A percentile compares a stretch with the other conserved stretches of the same genome.
Evolutionary conservation across 1,284 basidiomycete species (phyloP).

Genomic region (Trichosporon faecale): DNA sequence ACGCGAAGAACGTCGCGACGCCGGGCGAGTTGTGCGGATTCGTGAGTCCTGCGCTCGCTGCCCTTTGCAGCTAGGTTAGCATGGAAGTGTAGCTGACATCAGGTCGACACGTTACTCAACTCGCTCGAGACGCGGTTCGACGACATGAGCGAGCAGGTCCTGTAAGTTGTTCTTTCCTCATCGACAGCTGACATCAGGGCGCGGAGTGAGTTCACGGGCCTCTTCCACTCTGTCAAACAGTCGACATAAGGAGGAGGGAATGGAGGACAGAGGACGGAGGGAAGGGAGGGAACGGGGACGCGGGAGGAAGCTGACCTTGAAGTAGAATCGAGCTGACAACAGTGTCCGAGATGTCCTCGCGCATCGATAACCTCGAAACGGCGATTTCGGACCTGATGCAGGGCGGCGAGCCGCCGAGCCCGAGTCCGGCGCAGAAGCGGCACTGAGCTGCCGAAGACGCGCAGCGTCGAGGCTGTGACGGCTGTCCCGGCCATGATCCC

Average conservation of each 20-base stretch:
- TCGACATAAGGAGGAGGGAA: not conserved
- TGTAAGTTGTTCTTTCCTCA: constrained; percentile 33
- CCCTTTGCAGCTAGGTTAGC: not conserved
- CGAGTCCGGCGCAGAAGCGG: constrained; percentile 15
- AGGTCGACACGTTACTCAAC: constrained; percentile 50
- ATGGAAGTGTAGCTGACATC: not conserved
- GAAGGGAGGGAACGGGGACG: not conserved
- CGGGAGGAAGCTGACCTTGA: not conserved
- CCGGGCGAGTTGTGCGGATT: constrained; percentile 48
- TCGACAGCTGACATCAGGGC: constrained; percentile 23
- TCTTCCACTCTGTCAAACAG: not conserved
- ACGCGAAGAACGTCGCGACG: constrained; percentile 41
- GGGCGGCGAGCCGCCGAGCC: constrained; percentile 25
- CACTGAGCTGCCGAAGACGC: not conserved
- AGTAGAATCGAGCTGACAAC: constrained; percentile 7
- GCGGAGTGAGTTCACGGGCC: constrained; percentile 31
- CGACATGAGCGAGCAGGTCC: constrained; percentile 50
- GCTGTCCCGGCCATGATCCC: too few species aligned
- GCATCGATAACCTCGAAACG: constrained; percentile 50
- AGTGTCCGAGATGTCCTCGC: constrained; percentile 50
- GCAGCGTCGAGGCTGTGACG: not conserved
- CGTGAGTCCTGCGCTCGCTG: constrained; percentile 29
- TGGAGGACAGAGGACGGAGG: too few species aligned
- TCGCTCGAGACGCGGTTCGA: constrained; percentile 49
- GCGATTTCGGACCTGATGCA: constrained; percentile 48